Percentiles rank a stretch among this genome's conserved stretches.
These are phyloP conservation scores for Volutella citrinella DNA, from an alignment of 2,329 filamentous ascomycete species.

Conservation along the genomic window DNA sequence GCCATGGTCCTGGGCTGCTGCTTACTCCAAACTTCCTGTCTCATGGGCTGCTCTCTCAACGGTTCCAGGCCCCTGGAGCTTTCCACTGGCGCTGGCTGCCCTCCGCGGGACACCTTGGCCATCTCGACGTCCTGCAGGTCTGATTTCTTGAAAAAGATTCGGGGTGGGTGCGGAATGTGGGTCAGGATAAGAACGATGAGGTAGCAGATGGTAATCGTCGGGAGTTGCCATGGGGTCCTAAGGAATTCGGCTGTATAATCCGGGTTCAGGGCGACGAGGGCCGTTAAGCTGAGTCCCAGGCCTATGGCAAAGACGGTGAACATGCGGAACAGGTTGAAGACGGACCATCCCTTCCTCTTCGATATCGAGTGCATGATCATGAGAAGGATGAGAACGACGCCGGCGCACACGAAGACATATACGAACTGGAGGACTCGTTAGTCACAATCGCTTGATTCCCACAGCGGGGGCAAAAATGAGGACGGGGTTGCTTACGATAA, in stretches of 20 bases:
- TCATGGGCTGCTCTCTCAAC: too few species aligned
- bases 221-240: constrained; percentile 7
- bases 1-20: too few species aligned
- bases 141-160: constrained; percentile 6
- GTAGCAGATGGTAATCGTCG: constrained; percentile 7
- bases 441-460: too few species aligned
- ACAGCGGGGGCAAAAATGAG: too few species aligned
- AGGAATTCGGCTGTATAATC: constrained; percentile 2
- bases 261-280: constrained; percentile 5
- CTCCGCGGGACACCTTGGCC: neutral
- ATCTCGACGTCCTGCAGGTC: constrained; percentile 4
- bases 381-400: constrained; percentile 6
- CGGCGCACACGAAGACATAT: constrained; percentile 8
- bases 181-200: constrained; percentile 22
- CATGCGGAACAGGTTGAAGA: constrained; percentile 9
- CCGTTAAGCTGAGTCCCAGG: constrained; percentile 3
- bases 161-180: constrained; percentile 23
- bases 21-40: too few species aligned
- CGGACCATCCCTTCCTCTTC: constrained; percentile 5
- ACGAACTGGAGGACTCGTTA: constrained; percentile 3
- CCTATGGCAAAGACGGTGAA: constrained; percentile 7
- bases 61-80: neutral
- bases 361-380: constrained; percentile 10
- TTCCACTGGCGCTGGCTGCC: neutral
- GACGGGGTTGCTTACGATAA: too few species aligned